A percentile compares a stretch with the other conserved stretches of the same genome.
Conservation (phyloP, 345 rosid genomes). For the Isatis tinctoria region DNA sequence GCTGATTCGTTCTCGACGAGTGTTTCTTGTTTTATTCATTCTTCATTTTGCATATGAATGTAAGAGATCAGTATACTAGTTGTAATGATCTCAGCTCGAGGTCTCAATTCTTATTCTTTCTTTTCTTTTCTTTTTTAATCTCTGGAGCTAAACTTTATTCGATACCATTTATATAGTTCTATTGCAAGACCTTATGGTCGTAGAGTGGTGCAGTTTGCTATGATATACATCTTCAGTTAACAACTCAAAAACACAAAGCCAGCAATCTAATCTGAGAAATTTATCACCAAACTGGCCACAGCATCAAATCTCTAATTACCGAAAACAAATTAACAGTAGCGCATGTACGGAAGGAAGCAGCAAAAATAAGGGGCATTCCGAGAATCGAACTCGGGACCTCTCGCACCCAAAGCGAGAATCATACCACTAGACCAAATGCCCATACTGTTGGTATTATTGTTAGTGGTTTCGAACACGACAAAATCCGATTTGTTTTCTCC, state of each 20-base stretch:
- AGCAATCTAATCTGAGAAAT: background rate
- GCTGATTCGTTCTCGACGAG: background rate
- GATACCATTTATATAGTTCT: background rate
- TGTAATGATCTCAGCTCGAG: constrained; percentile 51
- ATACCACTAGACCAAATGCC: constrained; percentile 27
- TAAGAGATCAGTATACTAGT: constrained; percentile 10
- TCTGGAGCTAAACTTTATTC: constrained; percentile 4
- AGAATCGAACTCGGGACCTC: constrained; percentile 89
- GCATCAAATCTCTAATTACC: background rate
- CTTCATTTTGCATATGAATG: background rate
- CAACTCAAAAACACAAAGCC: background rate
- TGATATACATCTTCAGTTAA: background rate
- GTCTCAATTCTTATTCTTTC: constrained; percentile 44
- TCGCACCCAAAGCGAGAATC: constrained; percentile 85
- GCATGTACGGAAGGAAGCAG: too few species aligned
- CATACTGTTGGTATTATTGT: background rate
- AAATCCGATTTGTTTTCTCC: background rate
- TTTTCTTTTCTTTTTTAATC: background rate
- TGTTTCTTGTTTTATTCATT: constrained; percentile 23
- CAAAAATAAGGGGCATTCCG: constrained; percentile 44
- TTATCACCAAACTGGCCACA: background rate
- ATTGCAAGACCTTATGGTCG: background rate
- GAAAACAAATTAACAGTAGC: too few species aligned
- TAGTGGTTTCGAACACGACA: background rate
- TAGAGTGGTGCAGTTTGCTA: background rate